Evolutionary conservation across 2,329 filamentous ascomycete genomes (phyloP), one percentile per base, ranked within the genome.

Genomic region (Claviceps purpurea): DNA sequence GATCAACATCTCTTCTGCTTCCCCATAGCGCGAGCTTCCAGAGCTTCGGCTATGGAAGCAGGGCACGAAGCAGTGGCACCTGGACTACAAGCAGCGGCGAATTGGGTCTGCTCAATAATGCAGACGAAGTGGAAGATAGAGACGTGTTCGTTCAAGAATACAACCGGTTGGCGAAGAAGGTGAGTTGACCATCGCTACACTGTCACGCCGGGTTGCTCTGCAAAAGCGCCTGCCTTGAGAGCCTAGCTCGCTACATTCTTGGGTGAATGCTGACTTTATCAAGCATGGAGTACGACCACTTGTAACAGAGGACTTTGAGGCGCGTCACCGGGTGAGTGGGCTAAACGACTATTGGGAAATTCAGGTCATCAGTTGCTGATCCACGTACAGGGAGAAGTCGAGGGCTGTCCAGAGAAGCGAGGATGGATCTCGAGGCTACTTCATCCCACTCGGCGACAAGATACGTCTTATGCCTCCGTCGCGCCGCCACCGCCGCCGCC

Each of bases 121-220:
- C 66, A 4, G 77, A 78, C 42, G 73, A 74, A 34, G 62, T 73
- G 16, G 71, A 74, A 39, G 70, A 76, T 50, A 70, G 77, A 34
- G 61, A 65, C 1, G 59, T 65, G 2, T 79, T 78, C 60, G 62
- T 82, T 5, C 59, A 73, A 7, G 76, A 82, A 57, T 85, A 82
- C 62, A 84, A 84, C 61, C 68, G 71, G 4, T 62, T 84, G 5
- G 81, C 81, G 2, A 73, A 70, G 52, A 78, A 78, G 72, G 80
- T 81, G 55, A 37, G 49, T 40, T 14, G 5, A 6, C 5, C 20
- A 30, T 18, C 16, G 8, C 1, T 30, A 18, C 10, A 18, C 7
- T 2, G 37, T 40, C 37, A 34, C 30, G 16, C 47, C 20, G 14
- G 16, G 22, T 18, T 40, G 37, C 37, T n/a, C 6, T 47, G 56